These are phyloP conservation scores for Plasmodium coatneyi DNA, from an alignment of 169 alveolate species.

Conservation along the genomic window DNA sequence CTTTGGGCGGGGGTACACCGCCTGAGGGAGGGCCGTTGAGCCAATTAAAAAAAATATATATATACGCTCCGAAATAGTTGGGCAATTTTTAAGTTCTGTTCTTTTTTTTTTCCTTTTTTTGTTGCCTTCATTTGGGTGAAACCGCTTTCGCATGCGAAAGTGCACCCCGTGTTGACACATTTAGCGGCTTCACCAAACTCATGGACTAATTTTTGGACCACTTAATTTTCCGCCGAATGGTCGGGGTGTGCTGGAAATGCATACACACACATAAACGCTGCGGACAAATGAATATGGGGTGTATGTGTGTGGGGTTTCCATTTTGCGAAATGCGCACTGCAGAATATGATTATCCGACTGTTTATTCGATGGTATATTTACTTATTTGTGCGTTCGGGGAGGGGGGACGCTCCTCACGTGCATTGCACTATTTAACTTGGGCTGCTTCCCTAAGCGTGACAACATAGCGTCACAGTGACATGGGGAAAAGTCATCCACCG, in stretches of 20 bases:
- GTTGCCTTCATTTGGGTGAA: not conserved
- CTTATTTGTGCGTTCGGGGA: no score
- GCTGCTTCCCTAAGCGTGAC: not conserved
- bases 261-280: not conserved
- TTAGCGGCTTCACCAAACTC: not conserved
- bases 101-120: no score
- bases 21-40: not conserved
- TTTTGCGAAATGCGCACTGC: not conserved
- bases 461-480: not conserved
- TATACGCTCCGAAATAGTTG: no score
- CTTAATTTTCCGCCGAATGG: not conserved
- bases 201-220: not conserved
- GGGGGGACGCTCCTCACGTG: not conserved
- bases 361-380: not conserved
- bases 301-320: not conserved
- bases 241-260: not conserved
- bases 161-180: not conserved
- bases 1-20: constrained; percentile 26
- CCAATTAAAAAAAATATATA: not conserved
- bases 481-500: not conserved
- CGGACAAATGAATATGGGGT: not conserved
- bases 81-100: no score
- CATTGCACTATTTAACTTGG: no score
- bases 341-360: not conserved
- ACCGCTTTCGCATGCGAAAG: not conserved